Evolutionary conservation across 225 moss, liverwort and hornwort genomes (phyloP).

Genomic region (Bryoerythrophyllum caledonicum): DNA sequence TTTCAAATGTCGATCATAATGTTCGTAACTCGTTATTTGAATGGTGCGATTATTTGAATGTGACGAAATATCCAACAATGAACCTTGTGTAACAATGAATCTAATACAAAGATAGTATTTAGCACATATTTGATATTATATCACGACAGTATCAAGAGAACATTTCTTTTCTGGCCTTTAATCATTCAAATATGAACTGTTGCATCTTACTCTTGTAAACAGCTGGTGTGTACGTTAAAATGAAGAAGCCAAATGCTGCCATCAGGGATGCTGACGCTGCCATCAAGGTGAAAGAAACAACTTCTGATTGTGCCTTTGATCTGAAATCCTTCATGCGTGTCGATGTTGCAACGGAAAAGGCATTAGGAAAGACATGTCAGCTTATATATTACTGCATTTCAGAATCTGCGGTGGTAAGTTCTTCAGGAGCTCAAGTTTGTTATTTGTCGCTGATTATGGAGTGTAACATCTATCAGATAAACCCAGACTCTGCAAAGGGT

Average conservation of each 20-base stretch:
- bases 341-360: not conserved
- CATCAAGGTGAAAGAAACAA: constrained; percentile 56
- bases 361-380: not conserved
- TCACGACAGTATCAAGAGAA: not conserved
- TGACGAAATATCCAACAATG: not conserved
- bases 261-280: constrained; percentile 94
- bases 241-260: constrained; percentile 99
- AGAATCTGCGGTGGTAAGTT: not conserved
- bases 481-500: constrained; percentile 95
- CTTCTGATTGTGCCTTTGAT: constrained; percentile 14
- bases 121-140: not conserved
- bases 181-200: not conserved
- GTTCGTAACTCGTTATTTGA: not conserved
- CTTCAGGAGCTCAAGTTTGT: not conserved
- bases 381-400: not conserved
- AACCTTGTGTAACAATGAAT: not conserved
- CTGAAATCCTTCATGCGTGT: not conserved
- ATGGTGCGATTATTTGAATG: not conserved
- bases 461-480: constrained; percentile 55
- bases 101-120: too few species aligned
- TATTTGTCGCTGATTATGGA: constrained; percentile 2
- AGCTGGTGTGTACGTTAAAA: constrained; percentile 91
- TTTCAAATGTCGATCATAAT: not conserved
- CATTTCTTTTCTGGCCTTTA: not conserved
- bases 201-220: constrained; percentile 16